Evolutionary conservation across 306 rosid genomes (phyloP), one percentile per base, ranked within the genome.

Genomic region (Sicyos edulis): DNA sequence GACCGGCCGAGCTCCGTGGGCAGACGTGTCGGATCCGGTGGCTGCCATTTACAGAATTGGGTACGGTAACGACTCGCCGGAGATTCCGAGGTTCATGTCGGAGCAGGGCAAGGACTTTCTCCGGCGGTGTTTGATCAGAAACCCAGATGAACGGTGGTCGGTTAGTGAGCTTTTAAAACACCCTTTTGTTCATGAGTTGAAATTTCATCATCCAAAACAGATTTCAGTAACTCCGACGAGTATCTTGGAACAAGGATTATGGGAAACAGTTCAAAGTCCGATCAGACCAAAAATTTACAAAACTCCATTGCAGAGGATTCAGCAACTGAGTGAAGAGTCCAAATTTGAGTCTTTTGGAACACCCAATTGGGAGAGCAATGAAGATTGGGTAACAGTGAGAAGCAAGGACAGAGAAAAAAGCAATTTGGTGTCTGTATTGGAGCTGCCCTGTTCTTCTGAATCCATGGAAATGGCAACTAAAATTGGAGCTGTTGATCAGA

Each of bases 311-410:
- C 83, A 78, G 71, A 86, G 97, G 80, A 81, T 90, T 70, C 53
- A 72, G 22, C 62, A 66, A 54, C 78, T 93, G 84, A 72, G 82
- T 19, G 74, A 51, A 20, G 70, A 52, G 1, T 55, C 61, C 4
- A 57, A 57, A 52, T 16, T 74, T 19, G 65, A 78, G 79, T 71
- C 40, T 62, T 19, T 4, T 63, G 24, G 49, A 42, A 53, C 66
- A 20, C 75, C 81, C 4, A 20, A 62, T 77, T 88, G 93, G 96
- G 83, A 61, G 72, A 77, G 54, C 20, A 74, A 76, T 62, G 88
- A 82, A 20, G 54, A 81, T 42, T 90, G 99, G 99, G 59, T 81
- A 44, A 86, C 87, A 0, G 96, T 93, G 24, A 88, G 97, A 85
- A 81, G 80, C 78, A 73, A 75, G 22, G 71, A 32, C 47, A 63